Conservation (phyloP, 192 early-diverging fungal genomes). For the Coemansia sp. region DNA sequence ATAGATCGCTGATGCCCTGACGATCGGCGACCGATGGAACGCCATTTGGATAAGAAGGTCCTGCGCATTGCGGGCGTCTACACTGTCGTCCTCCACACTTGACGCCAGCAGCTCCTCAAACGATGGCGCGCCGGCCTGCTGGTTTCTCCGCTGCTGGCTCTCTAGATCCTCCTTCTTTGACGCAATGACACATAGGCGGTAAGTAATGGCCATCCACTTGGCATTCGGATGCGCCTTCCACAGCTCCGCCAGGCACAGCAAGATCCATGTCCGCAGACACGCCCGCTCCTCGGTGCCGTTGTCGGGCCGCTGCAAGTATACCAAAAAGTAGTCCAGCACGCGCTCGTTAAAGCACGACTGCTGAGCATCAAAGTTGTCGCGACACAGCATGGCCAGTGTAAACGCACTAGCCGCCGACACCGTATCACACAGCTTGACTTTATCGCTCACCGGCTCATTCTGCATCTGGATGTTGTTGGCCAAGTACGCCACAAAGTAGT, state of each 20-base stretch:
- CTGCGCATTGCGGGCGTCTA: conserved; percentile 45
- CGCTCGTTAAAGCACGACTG: conserved; percentile 67
- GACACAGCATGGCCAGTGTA: conserved; percentile 90
- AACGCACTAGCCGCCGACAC: conserved; percentile 72
- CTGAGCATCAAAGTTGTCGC: conserved; percentile 79
- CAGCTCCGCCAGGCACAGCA: conserved; percentile 81
- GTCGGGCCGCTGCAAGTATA: conserved; percentile 51
- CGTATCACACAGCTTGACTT: conserved; percentile 44
- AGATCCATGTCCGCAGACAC: conserved; percentile 80
- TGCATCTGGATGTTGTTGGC: conserved; percentile 65
- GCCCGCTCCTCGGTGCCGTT: conserved; percentile 49
- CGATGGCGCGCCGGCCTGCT: conserved; percentile 15
- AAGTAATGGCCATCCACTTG: conserved; percentile 56
- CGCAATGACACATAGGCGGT: conserved; percentile 71
- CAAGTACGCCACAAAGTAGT: conserved; percentile 91
- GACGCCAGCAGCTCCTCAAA: conserved; percentile 50
- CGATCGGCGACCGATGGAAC: conserved; percentile 61
- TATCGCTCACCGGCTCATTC: conserved; percentile 47
- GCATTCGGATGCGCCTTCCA: conserved; percentile 73
- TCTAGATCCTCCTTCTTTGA: conserved; percentile 42
- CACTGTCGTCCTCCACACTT: conserved; percentile 38
- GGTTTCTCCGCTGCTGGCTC: conserved; percentile 10
- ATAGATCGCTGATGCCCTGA: conserved; percentile 81
- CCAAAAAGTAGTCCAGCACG: conserved; percentile 51
- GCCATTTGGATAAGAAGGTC: conserved; percentile 42